Evolutionary conservation across 2,329 filamentous ascomycete species (phyloP).

Genomic region (Fusarium torreyae): DNA sequence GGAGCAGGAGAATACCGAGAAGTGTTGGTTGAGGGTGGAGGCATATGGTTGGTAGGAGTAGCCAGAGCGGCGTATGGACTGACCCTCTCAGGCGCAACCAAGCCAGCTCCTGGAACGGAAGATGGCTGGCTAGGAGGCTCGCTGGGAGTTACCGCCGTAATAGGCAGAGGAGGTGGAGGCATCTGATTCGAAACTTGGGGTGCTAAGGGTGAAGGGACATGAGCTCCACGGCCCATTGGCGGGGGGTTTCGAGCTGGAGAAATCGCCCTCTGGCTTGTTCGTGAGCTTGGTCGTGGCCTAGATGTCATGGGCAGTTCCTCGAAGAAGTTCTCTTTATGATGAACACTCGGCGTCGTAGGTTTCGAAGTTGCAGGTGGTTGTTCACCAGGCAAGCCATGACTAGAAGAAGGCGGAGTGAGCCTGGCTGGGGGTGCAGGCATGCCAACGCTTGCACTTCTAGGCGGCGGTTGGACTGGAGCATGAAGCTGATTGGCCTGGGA

Average conservation of each 20-base stretch:
- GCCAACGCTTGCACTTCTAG: slow-evolving; percentile 75
- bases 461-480: slow-evolving; percentile 58
- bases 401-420: slow-evolving; percentile 55
- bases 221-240: slow-evolving; percentile 44
- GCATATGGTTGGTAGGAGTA: slow-evolving; percentile 52
- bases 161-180: slow-evolving; percentile 37
- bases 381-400: slow-evolving; percentile 51
- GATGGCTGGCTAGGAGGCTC: slow-evolving; percentile 31
- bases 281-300: slow-evolving; percentile 73
- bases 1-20: slow-evolving; percentile 76
- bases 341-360: slow-evolving; percentile 54
- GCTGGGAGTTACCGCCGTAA: slow-evolving; percentile 20
- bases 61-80: slow-evolving; percentile 69
- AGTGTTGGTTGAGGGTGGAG: slow-evolving; percentile 54
- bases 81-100: slow-evolving; percentile 68
- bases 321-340: slow-evolving; percentile 75
- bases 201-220: slow-evolving; percentile 49
- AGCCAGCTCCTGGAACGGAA: slow-evolving; percentile 49
- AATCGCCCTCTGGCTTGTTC: slow-evolving; percentile 63
- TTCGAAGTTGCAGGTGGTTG: slow-evolving; percentile 55
- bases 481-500: slow-evolving; percentile 60
- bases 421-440: slow-evolving; percentile 50
- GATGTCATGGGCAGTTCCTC: slow-evolving; percentile 79
- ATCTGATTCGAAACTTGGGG: slow-evolving; percentile 42
- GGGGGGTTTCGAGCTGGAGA: slow-evolving; percentile 60